A percentile compares a stretch with the other conserved stretches of the same genome.
Evolutionary conservation across 1,284 basidiomycete species (phyloP).

Genomic region (Hymenochaete sp.): DNA sequence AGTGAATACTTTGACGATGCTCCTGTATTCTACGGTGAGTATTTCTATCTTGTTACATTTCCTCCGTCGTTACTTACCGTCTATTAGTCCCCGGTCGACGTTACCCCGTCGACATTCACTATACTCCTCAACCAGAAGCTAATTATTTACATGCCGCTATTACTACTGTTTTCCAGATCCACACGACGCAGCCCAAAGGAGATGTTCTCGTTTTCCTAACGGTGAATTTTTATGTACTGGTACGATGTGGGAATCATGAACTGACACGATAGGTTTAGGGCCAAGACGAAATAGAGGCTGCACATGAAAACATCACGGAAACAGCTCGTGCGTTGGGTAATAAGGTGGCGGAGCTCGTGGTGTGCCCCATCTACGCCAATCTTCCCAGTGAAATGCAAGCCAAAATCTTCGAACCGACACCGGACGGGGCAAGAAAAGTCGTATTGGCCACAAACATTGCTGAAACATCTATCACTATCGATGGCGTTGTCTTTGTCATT

Average conservation of each 20-base stretch:
- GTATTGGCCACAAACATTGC: conserved; percentile 99
- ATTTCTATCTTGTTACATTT: background rate
- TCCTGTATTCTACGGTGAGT: conserved; percentile 83
- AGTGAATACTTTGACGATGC: conserved; percentile 93
- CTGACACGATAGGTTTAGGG: conserved; percentile 43
- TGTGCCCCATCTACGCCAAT: conserved; percentile 98
- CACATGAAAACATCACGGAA: conserved; percentile 92
- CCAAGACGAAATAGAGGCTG: conserved; percentile 98
- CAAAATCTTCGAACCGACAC: conserved; percentile 98
- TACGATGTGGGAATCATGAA: background rate
- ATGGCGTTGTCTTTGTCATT: conserved; percentile 96
- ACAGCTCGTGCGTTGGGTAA: conserved; percentile 92
- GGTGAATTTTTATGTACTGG: conserved; percentile 34
- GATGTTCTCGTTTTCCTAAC: conserved; percentile 98
- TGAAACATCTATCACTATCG: conserved; percentile 96
- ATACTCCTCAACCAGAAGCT: conserved; percentile 94
- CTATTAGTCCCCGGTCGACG: conserved; percentile 84
- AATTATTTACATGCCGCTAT: conserved; percentile 99
- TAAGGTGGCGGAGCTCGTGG: conserved; percentile 89
- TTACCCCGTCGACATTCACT: conserved; percentile 98
- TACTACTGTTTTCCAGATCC: conserved; percentile 98
- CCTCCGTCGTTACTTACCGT: background rate
- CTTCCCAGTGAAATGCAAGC: conserved; percentile 98
- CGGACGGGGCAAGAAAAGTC: conserved; percentile 91
- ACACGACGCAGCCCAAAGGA: conserved; percentile 97